A percentile compares a stretch with the other conserved stretches of the same genome.
These are phyloP conservation scores for Wallacemonas rigidus DNA, from an alignment of 208 protist genomes.

Conservation along the genomic window DNA sequence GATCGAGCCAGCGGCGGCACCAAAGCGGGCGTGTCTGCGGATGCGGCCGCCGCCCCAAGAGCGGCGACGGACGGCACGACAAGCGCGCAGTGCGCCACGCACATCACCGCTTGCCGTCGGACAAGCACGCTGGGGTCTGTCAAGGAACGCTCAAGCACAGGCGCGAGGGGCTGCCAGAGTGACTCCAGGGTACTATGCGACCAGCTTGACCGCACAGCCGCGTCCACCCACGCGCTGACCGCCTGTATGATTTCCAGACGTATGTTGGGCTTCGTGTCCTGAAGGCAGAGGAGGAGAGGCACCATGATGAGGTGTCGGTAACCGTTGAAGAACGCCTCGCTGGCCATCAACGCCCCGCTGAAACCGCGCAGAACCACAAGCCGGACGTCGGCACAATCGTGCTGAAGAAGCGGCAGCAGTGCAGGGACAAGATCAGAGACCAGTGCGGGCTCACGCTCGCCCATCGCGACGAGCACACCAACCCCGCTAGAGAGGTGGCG, in stretches of 20 bases:
- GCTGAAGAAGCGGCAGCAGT: conserved; percentile 44
- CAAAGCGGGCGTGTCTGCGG: background rate
- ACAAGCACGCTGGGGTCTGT: conserved; percentile 56
- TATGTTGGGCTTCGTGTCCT: conserved; percentile 50
- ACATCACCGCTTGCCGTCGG: conserved; percentile 45
- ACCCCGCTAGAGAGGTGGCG: conserved; percentile 36
- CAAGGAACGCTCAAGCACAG: conserved; percentile 35
- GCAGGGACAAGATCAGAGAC: conserved; percentile 39
- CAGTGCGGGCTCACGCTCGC: conserved; percentile 48
- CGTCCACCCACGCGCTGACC: conserved; percentile 26
- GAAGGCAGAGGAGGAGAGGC: conserved; percentile 38
- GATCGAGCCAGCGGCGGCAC: conserved; percentile 29
- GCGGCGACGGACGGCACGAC: conserved; percentile 24
- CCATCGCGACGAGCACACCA: conserved; percentile 52
- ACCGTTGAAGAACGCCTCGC: conserved; percentile 29
- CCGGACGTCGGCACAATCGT: conserved; percentile 49
- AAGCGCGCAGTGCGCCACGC: conserved; percentile 39
- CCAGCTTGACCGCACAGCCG: background rate
- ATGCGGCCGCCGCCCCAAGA: background rate
- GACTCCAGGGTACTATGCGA: conserved; percentile 22
- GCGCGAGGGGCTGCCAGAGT: conserved; percentile 39
- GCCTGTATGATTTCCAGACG: conserved; percentile 52
- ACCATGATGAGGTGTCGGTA: conserved; percentile 31
- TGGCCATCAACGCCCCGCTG: conserved; percentile 37
- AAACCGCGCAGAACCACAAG: conserved; percentile 60